Evolutionary conservation across 192 early-diverging fungal genomes (phyloP).

Genomic region (Backusella luteola): DNA sequence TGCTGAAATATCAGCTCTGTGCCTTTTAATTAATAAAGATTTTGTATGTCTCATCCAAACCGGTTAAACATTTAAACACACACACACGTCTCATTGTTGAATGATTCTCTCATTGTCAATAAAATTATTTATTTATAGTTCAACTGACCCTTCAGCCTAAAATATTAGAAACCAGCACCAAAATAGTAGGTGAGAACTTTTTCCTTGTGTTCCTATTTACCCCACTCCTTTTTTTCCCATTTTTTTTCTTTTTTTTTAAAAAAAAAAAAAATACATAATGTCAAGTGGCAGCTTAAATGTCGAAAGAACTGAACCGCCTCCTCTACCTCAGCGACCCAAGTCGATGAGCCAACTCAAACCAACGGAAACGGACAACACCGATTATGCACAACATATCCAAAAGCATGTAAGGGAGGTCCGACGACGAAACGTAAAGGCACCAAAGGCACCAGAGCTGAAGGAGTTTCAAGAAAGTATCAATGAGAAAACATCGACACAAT

Average conservation of each 20-base stretch:
- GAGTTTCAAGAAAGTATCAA: constrained; percentile 3
- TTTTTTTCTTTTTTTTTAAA: background rate
- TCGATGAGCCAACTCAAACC: background rate
- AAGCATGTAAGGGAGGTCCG: constrained; percentile 29
- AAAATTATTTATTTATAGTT: no score
- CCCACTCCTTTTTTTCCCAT: background rate
- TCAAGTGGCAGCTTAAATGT: background rate
- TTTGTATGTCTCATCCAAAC: no score
- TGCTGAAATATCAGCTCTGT: no score
- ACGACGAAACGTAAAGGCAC: background rate
- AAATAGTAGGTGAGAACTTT: background rate
- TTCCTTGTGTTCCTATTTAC: background rate
- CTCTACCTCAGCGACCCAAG: background rate
- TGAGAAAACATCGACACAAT: constrained; percentile 5
- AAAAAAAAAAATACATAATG: background rate
- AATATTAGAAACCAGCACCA: background rate
- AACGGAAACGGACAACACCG: background rate
- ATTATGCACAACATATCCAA: constrained; percentile 19
- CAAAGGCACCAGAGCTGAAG: background rate
- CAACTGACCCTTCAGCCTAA: background rate
- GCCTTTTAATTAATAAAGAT: no score
- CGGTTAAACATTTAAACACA: no score
- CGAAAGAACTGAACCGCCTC: background rate
- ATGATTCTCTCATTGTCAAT: no score
- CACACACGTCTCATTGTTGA: no score